Conservation (phyloP, 768 basidiomycete genomes). For the Phaeolepiota aurea region DNA sequence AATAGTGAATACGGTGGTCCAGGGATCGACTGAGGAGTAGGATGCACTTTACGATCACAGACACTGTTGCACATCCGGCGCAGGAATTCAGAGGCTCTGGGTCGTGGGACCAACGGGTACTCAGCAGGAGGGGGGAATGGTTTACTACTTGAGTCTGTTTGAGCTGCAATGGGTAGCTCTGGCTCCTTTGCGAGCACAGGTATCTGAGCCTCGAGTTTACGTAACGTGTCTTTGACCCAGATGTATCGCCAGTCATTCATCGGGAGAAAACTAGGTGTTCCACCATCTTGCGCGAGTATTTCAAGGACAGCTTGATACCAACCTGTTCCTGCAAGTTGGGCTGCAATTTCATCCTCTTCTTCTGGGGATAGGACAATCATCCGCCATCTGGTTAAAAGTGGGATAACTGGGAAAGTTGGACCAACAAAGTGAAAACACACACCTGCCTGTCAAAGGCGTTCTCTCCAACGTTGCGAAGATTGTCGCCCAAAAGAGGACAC, state of each 20-base stretch:
- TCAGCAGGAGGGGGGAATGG: slow-evolving; percentile 77
- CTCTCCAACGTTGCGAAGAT: slow-evolving; percentile 67
- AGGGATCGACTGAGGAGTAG: slow-evolving; percentile 48
- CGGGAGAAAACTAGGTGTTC: slow-evolving; percentile 56
- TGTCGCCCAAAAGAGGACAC: slow-evolving; percentile 55
- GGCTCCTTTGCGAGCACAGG: slow-evolving; percentile 55
- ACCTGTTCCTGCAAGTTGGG: slow-evolving; percentile 70
- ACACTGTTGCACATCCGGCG: slow-evolving; percentile 45
- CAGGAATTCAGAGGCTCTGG: slow-evolving; percentile 66
- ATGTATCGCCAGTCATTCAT: slow-evolving; percentile 80
- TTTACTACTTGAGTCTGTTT: slow-evolving; percentile 28
- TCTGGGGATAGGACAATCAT: slow-evolving; percentile 86
- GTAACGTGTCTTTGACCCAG: slow-evolving; percentile 80
- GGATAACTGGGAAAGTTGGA: not conserved
- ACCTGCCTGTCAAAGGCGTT: slow-evolving; percentile 85
- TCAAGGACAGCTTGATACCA: slow-evolving; percentile 83
- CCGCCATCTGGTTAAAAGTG: slow-evolving; percentile 55
- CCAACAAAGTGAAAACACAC: slow-evolving; percentile 13
- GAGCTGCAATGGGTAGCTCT: not conserved
- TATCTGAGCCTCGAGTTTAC: slow-evolving; percentile 67
- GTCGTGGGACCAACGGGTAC: slow-evolving; percentile 78
- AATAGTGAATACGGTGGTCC: slow-evolving; percentile 89
- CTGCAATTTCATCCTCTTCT: slow-evolving; percentile 86
- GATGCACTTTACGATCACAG: slow-evolving; percentile 29
- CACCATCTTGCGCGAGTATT: slow-evolving; percentile 57